Evolutionary conservation across 148 eudicot genomes (phyloP).

Genomic region (Vaccinium corymbosum): DNA sequence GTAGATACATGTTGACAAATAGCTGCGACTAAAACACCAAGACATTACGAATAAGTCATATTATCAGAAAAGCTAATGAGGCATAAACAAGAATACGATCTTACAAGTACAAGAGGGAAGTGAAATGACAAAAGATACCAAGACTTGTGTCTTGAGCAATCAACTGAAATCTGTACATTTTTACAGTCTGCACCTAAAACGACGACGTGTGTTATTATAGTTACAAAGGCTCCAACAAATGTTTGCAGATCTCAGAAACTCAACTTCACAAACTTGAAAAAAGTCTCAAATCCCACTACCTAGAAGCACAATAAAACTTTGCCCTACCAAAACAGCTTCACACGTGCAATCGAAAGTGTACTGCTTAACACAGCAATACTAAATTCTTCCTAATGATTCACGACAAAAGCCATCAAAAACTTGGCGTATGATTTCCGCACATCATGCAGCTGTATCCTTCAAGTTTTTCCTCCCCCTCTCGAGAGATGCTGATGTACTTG

Average conservation of each 20-base stretch:
- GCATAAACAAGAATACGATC: neutral
- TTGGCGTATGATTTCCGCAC: constrained; percentile 31
- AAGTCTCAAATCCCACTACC: constrained; percentile 26
- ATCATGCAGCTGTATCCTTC: constrained; percentile 24
- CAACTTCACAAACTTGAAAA: neutral
- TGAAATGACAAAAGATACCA: constrained; percentile 11
- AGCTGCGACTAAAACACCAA: neutral
- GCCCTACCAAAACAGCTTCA: neutral
- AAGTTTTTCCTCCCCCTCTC: neutral
- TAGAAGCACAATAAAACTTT: neutral
- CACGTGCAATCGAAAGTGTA: neutral
- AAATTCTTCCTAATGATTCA: constrained; percentile 13
- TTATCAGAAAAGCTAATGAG: neutral
- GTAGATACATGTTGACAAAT: neutral
- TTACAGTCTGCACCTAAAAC: constrained; percentile 21
- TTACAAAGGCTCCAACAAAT: constrained; percentile 31
- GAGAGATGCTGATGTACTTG: constrained; percentile 1
- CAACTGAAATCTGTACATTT: constrained; percentile 43
- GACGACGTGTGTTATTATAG: constrained; percentile 26
- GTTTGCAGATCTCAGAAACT: constrained; percentile 26
- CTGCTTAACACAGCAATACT: neutral
- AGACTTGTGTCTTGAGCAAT: constrained; percentile 31
- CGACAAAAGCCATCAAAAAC: constrained; percentile 32
- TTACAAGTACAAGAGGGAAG: neutral
- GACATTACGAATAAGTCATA: neutral